Evolutionary conservation across 345 rosid genomes (phyloP).

Genomic region (Acer yangbiense): DNA sequence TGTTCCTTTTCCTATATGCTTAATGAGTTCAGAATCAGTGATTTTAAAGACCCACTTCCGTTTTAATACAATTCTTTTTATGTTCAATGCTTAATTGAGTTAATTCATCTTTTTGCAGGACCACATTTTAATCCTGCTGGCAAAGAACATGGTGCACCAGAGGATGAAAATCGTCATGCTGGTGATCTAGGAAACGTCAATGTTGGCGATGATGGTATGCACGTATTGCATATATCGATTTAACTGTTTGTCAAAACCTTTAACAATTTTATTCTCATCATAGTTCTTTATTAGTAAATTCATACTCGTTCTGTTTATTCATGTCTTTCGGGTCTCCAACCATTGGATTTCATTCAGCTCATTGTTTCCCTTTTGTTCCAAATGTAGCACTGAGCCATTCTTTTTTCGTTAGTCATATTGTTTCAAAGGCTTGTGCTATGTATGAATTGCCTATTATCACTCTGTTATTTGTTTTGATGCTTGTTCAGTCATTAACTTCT

Average conservation of each 20-base stretch:
- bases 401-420: background rate
- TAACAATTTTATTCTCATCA: background rate
- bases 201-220: constrained; percentile 81
- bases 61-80: background rate
- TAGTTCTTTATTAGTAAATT: background rate
- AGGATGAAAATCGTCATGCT: constrained; percentile 86
- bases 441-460: background rate
- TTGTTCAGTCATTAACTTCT: background rate
- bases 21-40: background rate
- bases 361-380: background rate
- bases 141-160: constrained; percentile 93
- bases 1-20: background rate
- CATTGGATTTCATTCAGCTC: background rate
- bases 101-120: constrained; percentile 44
- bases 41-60: background rate
- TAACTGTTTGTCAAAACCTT: background rate
- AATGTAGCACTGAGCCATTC: background rate
- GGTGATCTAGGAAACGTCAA: constrained; percentile 85
- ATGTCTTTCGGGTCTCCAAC: background rate
- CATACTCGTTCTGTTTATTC: background rate
- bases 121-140: constrained; percentile 85
- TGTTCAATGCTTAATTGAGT: background rate
- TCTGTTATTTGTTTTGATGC: background rate
- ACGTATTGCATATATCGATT: background rate
- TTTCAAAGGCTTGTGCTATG: background rate